phyloP scores from a whole-genome alignment of 2,329 filamentous ascomycete species.

The Trichoderma oligosporum region DNA sequence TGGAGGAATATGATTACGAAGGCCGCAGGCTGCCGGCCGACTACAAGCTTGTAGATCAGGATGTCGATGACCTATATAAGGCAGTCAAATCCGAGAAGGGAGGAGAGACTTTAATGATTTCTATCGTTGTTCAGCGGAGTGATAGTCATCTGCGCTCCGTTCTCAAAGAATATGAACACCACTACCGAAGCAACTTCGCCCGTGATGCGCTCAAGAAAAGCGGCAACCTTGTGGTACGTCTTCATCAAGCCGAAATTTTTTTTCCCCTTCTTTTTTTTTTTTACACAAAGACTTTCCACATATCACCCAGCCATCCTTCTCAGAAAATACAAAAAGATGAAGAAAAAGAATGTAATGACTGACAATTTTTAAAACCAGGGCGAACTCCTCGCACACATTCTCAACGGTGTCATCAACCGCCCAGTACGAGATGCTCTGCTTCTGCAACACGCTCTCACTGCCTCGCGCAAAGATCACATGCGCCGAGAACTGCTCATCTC shows the following conservation, averaged over 20 bases:
- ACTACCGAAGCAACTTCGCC: slow-evolving; percentile 77
- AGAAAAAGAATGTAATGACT: too few relatives aligned
- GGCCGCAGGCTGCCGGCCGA: slow-evolving; percentile 59
- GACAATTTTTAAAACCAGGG: slow-evolving; percentile 56
- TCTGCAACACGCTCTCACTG: slow-evolving; percentile 81
- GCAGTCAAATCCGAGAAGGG: slow-evolving; percentile 71
- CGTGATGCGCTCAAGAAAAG: slow-evolving; percentile 83
- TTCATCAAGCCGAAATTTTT: too few relatives aligned
- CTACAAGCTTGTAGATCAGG: slow-evolving; percentile 58
- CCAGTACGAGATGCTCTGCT: slow-evolving; percentile 90
- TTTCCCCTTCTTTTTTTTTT: neutral
- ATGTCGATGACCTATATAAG: slow-evolving; percentile 67
- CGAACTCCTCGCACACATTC: slow-evolving; percentile 88
- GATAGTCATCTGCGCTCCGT: slow-evolving; percentile 80
- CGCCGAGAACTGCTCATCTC: slow-evolving; percentile 85
- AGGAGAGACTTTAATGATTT: slow-evolving; percentile 83
- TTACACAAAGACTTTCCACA: too few relatives aligned
- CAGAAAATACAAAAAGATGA: too few relatives aligned
- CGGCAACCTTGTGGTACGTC: slow-evolving; percentile 85
- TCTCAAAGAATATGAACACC: slow-evolving; percentile 69
- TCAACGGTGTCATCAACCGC: slow-evolving; percentile 95
- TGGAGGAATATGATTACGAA: slow-evolving; percentile 71
- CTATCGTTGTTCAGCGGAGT: slow-evolving; percentile 74
- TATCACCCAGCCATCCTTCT: too few relatives aligned
- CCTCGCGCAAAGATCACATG: slow-evolving; percentile 65